These are phyloP conservation scores for Cladosporium sp. DNA, from an alignment of 2,329 filamentous ascomycete species.

Conservation along the genomic window DNA sequence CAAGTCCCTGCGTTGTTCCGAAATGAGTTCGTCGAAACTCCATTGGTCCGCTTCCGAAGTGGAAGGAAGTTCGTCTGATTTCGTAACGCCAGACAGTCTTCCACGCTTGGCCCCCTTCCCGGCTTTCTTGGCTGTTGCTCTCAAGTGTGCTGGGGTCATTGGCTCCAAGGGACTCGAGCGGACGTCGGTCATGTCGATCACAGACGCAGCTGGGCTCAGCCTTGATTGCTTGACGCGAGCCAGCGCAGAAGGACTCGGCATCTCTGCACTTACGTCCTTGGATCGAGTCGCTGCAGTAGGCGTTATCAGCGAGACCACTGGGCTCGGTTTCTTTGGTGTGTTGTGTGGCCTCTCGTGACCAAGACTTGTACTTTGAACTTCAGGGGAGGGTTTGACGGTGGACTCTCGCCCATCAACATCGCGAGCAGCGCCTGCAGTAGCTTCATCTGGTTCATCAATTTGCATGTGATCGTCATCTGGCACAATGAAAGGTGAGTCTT, in stretches of 20 bases:
- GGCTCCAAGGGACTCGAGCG: background rate
- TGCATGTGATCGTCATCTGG: background rate
- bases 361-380: background rate
- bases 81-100: background rate
- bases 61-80: background rate
- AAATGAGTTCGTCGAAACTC: conserved; percentile 34
- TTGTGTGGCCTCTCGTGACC: background rate
- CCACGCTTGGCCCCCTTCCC: background rate
- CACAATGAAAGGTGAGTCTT: background rate
- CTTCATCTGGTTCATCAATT: background rate
- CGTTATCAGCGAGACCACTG: background rate
- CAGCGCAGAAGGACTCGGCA: background rate
- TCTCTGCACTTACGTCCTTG: background rate
- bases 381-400: background rate
- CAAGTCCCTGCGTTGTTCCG: conserved; percentile 39
- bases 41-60: conserved; percentile 28
- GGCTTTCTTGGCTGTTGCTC: background rate
- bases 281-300: background rate
- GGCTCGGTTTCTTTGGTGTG: background rate
- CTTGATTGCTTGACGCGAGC: background rate
- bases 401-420: background rate
- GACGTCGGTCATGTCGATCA: background rate
- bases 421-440: background rate
- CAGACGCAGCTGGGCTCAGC: background rate
- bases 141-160: background rate